Percentiles rank a stretch among this genome's conserved stretches.
These are phyloP conservation scores for Pugionium dolabratum DNA, from an alignment of 345 rosid genomes.

Conservation along the genomic window DNA sequence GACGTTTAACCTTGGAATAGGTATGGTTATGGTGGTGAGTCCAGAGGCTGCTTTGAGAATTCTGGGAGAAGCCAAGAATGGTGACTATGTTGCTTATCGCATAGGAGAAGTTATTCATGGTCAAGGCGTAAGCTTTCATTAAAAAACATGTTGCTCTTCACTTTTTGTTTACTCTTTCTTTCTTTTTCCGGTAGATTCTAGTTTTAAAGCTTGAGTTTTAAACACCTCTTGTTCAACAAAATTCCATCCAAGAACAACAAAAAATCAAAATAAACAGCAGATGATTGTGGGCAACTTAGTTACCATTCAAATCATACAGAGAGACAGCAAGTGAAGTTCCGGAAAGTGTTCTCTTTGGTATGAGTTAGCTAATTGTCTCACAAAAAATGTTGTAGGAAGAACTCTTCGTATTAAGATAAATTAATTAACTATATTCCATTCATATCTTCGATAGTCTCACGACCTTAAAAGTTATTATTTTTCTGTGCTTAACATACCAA, in stretches of 20 bases:
- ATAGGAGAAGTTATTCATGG: conserved; percentile 73
- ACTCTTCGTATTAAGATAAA: not conserved
- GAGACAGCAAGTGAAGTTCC: no score
- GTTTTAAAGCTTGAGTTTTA: no score
- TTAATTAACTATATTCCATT: conserved; percentile 18
- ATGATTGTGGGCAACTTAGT: no score
- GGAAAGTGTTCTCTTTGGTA: no score
- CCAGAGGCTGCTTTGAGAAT: conserved; percentile 62
- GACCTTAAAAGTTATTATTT: not conserved
- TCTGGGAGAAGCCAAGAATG: conserved; percentile 48
- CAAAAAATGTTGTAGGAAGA: no score
- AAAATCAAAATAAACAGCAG: no score
- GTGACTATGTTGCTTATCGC: conserved; percentile 49
- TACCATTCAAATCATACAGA: no score
- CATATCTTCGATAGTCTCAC: not conserved
- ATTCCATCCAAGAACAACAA: no score
- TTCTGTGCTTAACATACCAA: conserved; percentile 18
- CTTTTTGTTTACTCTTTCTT: no score
- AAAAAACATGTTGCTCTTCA: conserved; percentile 12
- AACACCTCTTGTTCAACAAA: no score
- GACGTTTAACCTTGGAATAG: conserved; percentile 90
- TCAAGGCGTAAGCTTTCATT: conserved; percentile 70
- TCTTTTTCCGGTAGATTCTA: no score
- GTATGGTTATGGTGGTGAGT: conserved; percentile 77
- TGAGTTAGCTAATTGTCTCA: no score